phyloP scores from a whole-genome alignment of 1,284 basidiomycete genomes.

The Marasmius fiardii region DNA sequence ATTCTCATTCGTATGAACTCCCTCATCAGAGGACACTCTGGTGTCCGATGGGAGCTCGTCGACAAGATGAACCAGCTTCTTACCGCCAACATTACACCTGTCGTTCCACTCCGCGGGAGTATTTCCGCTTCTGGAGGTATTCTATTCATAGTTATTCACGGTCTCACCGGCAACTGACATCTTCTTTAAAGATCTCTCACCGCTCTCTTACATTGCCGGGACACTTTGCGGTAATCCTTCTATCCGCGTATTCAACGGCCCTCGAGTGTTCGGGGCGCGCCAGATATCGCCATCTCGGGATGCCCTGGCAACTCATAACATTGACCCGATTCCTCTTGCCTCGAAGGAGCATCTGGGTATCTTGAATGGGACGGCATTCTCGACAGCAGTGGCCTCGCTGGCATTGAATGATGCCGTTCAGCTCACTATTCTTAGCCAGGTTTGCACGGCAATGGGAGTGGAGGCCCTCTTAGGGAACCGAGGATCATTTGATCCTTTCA shows the following conservation, averaged over 20 bases:
- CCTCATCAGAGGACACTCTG: slow-evolving; percentile 84
- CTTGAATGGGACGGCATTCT: slow-evolving; percentile 84
- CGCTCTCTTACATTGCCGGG: slow-evolving; percentile 84
- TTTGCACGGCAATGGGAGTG: slow-evolving; percentile 81
- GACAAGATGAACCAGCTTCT: slow-evolving; percentile 78
- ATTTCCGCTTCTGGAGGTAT: slow-evolving; percentile 81
- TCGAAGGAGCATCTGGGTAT: slow-evolving; percentile 85
- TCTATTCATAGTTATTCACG: slow-evolving; percentile 13
- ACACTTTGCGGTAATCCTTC: slow-evolving; percentile 76
- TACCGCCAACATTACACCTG: slow-evolving; percentile 69
- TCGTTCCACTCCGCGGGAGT: slow-evolving; percentile 82
- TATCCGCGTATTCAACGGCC: slow-evolving; percentile 71
- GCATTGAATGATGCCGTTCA: slow-evolving; percentile 73
- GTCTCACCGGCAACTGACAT: slow-evolving; percentile 12
- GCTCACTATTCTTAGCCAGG: slow-evolving; percentile 68
- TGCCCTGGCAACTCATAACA: slow-evolving; percentile 63
- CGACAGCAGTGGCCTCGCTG: slow-evolving; percentile 58
- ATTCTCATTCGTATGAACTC: slow-evolving; percentile 87
- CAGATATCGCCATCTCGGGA: slow-evolving; percentile 58
- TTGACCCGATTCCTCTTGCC: slow-evolving; percentile 66
- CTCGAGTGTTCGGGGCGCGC: slow-evolving; percentile 48
- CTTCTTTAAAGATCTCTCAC: slow-evolving; percentile 54
- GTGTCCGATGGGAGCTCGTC: slow-evolving; percentile 78
- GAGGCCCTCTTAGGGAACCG: slow-evolving; percentile 76
- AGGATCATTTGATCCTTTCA: slow-evolving; percentile 78